Evolutionary conservation across 2,329 filamentous ascomycete species (phyloP), one percentile per base, ranked within the genome.

Genomic region (Ophiostoma ulmi): DNA sequence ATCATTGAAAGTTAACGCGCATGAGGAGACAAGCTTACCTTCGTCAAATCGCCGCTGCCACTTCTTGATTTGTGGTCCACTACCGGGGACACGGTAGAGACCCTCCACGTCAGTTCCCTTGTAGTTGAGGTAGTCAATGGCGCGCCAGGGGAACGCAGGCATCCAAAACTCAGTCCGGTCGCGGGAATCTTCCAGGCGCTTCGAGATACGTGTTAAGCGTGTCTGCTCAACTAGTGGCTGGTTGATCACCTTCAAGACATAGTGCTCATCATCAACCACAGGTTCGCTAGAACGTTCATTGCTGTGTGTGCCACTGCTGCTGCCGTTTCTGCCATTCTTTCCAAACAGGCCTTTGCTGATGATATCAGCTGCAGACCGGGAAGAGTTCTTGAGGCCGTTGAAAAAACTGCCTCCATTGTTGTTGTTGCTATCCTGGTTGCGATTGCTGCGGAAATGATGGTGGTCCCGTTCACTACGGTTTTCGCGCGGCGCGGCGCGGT

Each of bases 121-220:
- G 80, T 94, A 95, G 79, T 97, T 97, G 69, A 98, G 83, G 78
- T 97, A 97, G 81, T 98, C 94, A 74, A 98, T 97, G 72, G 93
- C 96, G 73, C 94, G 87, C 91, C 94, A 97, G 0, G 94, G 94
- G 72, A 98, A 90, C 7, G 93, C 92, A 14, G 94, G 94, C 94
- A 98, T 97, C 94, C 94, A 98, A 77, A 96, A 98, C 77, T 97
- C 94, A 0, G 94, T 98, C 83, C 97, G 97, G 77, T 98, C 94
- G 73, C 90, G 88, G 11, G 94, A 97, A 72, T 91, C 88, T 77
- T 96, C 92, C 63, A 98, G 83, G 39, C 91, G 88, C 80, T 94
- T 96, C 8, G 93, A 96, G 77, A 98, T 97, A 73, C 94, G 87
- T 0, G 94, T 97, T 74, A 89, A 84, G n/a, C 94, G 88, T 7